phyloP scores from a whole-genome alignment of 2,329 filamentous ascomycete species.

The Apiospora aurea region DNA sequence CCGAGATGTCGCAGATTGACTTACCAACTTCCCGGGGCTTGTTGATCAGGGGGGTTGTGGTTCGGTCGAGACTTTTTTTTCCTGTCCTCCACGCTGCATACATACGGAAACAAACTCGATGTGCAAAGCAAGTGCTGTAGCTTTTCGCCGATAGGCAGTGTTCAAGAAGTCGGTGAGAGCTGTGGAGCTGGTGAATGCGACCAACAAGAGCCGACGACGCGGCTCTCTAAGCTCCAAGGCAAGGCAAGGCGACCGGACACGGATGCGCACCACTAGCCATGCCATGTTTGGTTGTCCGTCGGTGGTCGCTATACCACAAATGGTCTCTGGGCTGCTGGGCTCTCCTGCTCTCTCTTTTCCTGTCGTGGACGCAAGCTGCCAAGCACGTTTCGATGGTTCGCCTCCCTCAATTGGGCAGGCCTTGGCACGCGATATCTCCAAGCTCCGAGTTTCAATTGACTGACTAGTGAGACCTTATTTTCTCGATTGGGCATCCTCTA shows the following conservation, averaged over 20 bases:
- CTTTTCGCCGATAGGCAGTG: slow-evolving; percentile 19
- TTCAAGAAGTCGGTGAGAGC: slow-evolving; percentile 15
- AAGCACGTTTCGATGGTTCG: not conserved
- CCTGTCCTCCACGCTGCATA: not conserved
- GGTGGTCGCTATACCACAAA: not conserved
- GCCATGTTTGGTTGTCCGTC: not conserved
- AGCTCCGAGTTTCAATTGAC: slow-evolving; percentile 11
- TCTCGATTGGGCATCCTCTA: not conserved
- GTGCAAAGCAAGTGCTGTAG: not conserved
- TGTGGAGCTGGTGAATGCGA: slow-evolving; percentile 17
- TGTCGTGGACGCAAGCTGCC: not conserved
- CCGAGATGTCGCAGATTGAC: slow-evolving; percentile 9
- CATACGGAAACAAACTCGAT: slow-evolving; percentile 8
- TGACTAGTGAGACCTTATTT: not conserved
- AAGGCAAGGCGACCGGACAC: not conserved
- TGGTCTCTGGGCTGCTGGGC: too few species aligned
- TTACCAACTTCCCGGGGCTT: slow-evolving; percentile 13
- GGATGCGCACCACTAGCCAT: slow-evolving; percentile 6
- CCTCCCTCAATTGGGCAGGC: slow-evolving; percentile 5
- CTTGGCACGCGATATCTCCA: slow-evolving; percentile 2
- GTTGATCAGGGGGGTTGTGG: not conserved
- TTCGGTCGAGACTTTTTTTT: not conserved
- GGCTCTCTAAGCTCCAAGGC: not conserved
- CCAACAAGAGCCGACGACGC: slow-evolving; percentile 15
- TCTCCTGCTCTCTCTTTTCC: not conserved